Conservation (phyloP, 2,329 filamentous ascomycete genomes). For the Xylaria arbuscula region DNA sequence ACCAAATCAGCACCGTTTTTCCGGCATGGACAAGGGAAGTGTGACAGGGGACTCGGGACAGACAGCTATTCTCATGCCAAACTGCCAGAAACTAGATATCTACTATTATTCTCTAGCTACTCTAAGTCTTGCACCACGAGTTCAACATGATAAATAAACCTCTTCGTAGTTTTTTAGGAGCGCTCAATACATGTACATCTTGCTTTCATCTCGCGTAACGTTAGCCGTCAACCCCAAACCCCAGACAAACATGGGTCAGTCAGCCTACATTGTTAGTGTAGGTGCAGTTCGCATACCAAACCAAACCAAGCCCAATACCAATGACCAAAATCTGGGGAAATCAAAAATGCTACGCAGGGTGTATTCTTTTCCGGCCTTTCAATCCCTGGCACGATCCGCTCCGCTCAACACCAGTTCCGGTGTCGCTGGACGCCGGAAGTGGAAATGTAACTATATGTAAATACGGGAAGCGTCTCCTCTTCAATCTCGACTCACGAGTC, state of each 20-base stretch:
- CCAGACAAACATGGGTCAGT: not conserved
- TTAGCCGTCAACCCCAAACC: not conserved
- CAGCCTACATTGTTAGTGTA: too few species aligned
- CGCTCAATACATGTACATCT: too few species aligned
- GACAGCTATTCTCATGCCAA: too few species aligned
- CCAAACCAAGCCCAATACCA: not conserved
- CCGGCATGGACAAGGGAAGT: too few species aligned
- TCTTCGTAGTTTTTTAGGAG: not conserved
- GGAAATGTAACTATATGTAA: not conserved
- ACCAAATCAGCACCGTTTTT: too few species aligned
- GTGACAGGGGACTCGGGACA: too few species aligned
- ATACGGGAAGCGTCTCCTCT: not conserved
- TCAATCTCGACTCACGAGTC: not conserved
- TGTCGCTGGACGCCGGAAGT: not conserved
- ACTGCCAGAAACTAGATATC: too few species aligned
- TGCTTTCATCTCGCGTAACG: not conserved
- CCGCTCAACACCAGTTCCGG: not conserved
- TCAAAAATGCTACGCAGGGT: not conserved
- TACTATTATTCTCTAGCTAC: too few species aligned
- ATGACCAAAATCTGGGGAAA: not conserved
- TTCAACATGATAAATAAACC: too few species aligned
- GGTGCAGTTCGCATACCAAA: too few species aligned
- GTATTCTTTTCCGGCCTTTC: not conserved
- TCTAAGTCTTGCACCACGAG: too few species aligned
- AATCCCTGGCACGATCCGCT: not conserved